Evolutionary conservation across 192 early-diverging fungal species (phyloP), one percentile per base, ranked within the genome.

Genomic region (Umbelopsis isabellina): DNA sequence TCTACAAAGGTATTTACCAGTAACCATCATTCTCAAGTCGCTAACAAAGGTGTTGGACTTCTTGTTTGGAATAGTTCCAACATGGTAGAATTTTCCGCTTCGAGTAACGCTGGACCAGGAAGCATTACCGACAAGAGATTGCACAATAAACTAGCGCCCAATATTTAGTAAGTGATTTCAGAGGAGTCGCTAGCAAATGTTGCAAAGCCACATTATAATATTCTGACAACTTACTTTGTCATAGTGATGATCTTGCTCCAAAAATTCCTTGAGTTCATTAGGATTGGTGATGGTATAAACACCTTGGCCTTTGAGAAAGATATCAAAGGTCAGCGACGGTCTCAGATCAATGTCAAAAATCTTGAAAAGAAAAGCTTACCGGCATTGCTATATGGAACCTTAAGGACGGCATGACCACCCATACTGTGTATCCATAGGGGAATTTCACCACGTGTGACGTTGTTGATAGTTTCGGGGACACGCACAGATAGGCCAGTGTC

Each of bases 11-110:
- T 23, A 3, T 66, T 85, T 87, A 61, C 87, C 94, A n/a, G 88
- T 84, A 23, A 95, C 87, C 94, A 95, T 95, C 91, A 94, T 90
- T 0, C 94, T 79, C 37, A 95, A 80, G 75, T 95, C 94, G 30
- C 80, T 86, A 30, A 95, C 94, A 77, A 87, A 95, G 4, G 89
- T 93, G 71, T 93, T 89, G 79, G 89, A 91, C 76, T 92, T 93
- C 83, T 92, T 92, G 88, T 95, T 92, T 13, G 94, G 94, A 67
- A 95, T 91, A 6, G 94, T 95, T 4, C 94, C 94, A 22, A 94
- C 94, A 72, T 95, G 94, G 73, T 91, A 95, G 67, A 92, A 95
- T 72, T 89, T 91, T 50, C 93, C 94, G 53, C 85, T 79, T 47
- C 89, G 76, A 10, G 92, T 90, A 20, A 87, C 80, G 44, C 86